Percentiles rank a stretch among this genome's conserved stretches.
Evolutionary conservation across 75 land plant genomes (phyloP).

Genomic region (Isoetes taiwanensis): DNA sequence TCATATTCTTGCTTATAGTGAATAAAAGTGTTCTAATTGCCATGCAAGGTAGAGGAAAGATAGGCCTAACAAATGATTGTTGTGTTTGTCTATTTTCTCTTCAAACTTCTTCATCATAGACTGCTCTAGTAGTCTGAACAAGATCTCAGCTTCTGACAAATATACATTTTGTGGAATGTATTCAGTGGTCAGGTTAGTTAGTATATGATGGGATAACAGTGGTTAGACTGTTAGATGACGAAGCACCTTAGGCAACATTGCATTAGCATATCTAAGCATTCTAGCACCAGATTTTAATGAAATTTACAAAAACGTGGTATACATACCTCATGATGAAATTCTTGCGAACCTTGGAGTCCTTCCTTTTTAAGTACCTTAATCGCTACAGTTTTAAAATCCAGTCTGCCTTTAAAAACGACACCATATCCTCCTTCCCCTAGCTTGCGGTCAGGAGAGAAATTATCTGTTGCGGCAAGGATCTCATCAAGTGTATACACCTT

Average conservation of each 20-base stretch:
- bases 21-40: too few species aligned
- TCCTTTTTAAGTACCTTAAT: slow-evolving; percentile 9
- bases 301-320: background rate
- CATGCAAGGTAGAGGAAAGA: too few species aligned
- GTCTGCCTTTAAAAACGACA: slow-evolving; percentile 9
- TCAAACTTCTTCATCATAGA: too few species aligned
- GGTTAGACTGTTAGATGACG: background rate
- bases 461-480: slow-evolving; percentile 1
- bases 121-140: too few species aligned
- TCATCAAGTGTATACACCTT: too few species aligned
- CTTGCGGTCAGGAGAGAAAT: background rate
- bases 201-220: too few species aligned
- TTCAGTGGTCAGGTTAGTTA: too few species aligned
- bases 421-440: slow-evolving; percentile 19
- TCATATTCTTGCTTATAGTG: background rate
- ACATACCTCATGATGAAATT: slow-evolving; percentile 10
- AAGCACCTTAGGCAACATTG: background rate
- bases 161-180: too few species aligned
- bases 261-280: background rate
- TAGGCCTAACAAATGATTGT: too few species aligned
- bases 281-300: background rate
- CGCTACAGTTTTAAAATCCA: slow-evolving; percentile 8
- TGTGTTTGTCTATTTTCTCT: too few species aligned
- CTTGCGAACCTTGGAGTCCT: background rate
- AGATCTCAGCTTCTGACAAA: too few species aligned